Evolutionary conservation across 2,329 filamentous ascomycete genomes (phyloP), one percentile per base, ranked within the genome.

Genomic region (Dactylonectria macrodidyma): DNA sequence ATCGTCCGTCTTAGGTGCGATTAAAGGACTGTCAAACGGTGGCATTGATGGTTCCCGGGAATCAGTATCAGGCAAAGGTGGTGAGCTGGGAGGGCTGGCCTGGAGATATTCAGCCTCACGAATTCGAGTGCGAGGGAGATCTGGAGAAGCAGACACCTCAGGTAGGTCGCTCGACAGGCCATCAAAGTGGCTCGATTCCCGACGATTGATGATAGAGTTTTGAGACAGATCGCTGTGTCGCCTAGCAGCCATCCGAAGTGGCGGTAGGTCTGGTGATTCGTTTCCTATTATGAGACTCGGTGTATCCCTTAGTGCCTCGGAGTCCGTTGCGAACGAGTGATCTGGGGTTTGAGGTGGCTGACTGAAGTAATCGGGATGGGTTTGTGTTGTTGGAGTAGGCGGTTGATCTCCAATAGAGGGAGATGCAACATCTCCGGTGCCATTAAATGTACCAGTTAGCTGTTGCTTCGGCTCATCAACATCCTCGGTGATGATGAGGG

Each of bases 41-140:
- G 81, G 81, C 30, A 83, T 77, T 3, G 84, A 84, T 1, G 73
- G 68, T 41, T 76, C 72, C 8, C 67, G 67, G 5, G 65, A 64
- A 56, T 73, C 71, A 14, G 47, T 59, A 12, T 67, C 46, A 1
- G 65, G 69, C 50, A 78, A 62, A 1, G 84, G 84, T 5, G 86
- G 86, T 5, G 87, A 88, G 75, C 84, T 87, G 2, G 85, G 84
- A 4, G 84, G 84, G 67, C 85, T 87, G 19, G 81, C 78, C 47
- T 80, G 81, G 70, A 81, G 61, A 78, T 84, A 75, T 24, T 76
- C 68, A 12, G 78, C 71, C 63, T 81, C 75, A 10, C 74, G 79
- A 36, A 81, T 70, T 24, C 78, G 78, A 33, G 64, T 69, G 44
- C 68, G 75, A 38, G 73, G 73, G 7, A 80, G 61, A 44, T 72